phyloP scores from a whole-genome alignment of 2,329 filamentous ascomycete genomes.

The Domatiomyces globalis region DNA sequence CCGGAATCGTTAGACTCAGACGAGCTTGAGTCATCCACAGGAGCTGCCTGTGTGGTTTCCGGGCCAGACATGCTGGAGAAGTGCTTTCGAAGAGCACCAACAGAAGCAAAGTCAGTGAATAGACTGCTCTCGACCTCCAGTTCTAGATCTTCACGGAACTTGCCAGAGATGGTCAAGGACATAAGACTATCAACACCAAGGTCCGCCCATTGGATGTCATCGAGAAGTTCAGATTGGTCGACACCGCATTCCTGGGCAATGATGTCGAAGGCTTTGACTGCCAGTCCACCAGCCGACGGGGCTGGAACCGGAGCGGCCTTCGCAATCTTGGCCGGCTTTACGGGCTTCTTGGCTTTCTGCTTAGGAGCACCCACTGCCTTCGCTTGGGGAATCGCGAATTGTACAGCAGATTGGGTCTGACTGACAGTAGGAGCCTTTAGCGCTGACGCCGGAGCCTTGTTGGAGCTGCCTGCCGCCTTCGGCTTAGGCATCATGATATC shows the following conservation, averaged over 20 bases:
- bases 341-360: constrained; percentile 20
- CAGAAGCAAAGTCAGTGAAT: constrained; percentile 46
- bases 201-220: constrained; percentile 47
- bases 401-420: not conserved
- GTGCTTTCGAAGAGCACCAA: constrained; percentile 47
- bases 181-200: constrained; percentile 49
- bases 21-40: constrained; percentile 17
- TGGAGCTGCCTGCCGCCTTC: constrained; percentile 17
- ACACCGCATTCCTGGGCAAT: constrained; percentile 39
- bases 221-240: constrained; percentile 43
- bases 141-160: constrained; percentile 47
- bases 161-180: constrained; percentile 46
- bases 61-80: constrained; percentile 24
- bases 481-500: constrained; percentile 27
- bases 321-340: constrained; percentile 17
- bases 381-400: constrained; percentile 1
- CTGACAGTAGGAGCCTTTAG: constrained; percentile 6
- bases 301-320: constrained; percentile 20
- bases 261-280: constrained; percentile 26
- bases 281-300: constrained; percentile 21
- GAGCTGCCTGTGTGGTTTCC: constrained; percentile 1
- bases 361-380: constrained; percentile 11
- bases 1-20: constrained; percentile 16
- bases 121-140: constrained; percentile 45
- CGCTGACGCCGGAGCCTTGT: constrained; percentile 18